phyloP scores from a whole-genome alignment of 164 flowering plant species.

The Magnolia kwangsiensis region DNA sequence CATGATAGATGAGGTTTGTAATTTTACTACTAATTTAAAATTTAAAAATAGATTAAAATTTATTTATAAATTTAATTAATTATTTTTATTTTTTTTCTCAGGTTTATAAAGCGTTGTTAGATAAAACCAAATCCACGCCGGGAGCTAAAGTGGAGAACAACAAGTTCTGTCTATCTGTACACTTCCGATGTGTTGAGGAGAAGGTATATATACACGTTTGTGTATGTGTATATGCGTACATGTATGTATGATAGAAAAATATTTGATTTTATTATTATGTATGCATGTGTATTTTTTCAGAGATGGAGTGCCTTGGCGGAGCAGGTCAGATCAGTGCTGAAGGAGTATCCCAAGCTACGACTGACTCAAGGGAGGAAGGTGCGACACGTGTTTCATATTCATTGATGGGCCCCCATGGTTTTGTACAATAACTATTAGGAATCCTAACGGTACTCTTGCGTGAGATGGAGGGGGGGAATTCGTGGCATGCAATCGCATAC shows the following conservation, averaged over 20 bases:
- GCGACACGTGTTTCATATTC: background rate
- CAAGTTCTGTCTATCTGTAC: constrained; percentile 89
- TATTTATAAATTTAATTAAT: too few species aligned
- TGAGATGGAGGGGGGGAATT: background rate
- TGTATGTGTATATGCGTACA: background rate
- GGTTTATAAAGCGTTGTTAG: constrained; percentile 59
- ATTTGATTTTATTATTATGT: background rate
- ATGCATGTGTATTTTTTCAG: constrained; percentile 28
- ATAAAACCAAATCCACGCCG: constrained; percentile 60
- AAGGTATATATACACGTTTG: constrained; percentile 36
- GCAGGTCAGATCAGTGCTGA: constrained; percentile 55
- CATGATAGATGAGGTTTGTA: constrained; percentile 20
- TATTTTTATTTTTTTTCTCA: constrained; percentile 13
- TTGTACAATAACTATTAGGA: background rate
- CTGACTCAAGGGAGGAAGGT: constrained; percentile 83
- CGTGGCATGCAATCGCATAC: background rate
- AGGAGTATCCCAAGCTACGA: constrained; percentile 61
- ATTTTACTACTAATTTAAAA: too few species aligned
- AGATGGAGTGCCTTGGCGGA: constrained; percentile 72
- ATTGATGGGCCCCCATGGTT: background rate
- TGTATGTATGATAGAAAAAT: background rate
- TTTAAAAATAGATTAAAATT: too few species aligned
- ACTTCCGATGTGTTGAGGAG: constrained; percentile 88
- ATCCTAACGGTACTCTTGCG: too few species aligned
- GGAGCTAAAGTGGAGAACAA: constrained; percentile 91